Conservation (phyloP, 78 protist genomes). For the Dictyostelium capitatum region DNA sequence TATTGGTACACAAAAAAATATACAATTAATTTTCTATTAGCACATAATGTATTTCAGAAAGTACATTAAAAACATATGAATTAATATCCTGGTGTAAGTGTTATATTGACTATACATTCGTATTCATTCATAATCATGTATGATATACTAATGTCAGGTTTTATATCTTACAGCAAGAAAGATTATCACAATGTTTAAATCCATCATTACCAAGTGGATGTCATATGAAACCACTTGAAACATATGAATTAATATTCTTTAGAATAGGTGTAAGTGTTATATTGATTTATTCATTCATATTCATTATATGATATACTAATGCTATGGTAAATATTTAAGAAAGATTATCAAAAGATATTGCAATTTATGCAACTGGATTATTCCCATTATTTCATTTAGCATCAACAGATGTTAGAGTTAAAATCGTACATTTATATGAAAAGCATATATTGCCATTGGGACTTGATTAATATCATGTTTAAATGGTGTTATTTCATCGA, state of each 20-base stretch:
- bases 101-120: background rate
- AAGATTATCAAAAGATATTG: slow-evolving; percentile 65
- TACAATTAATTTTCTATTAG: slow-evolving; percentile 36
- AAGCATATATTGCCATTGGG: slow-evolving; percentile 60
- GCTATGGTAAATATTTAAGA: slow-evolving; percentile 52
- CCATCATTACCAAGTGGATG: slow-evolving; percentile 86
- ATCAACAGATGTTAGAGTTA: slow-evolving; percentile 74
- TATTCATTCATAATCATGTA: background rate
- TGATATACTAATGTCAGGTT: background rate
- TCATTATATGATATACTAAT: background rate
- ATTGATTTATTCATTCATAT: background rate
- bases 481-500: slow-evolving; percentile 67
- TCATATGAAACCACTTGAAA: slow-evolving; percentile 73
- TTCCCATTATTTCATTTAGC: slow-evolving; percentile 82
- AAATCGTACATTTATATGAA: slow-evolving; percentile 49
- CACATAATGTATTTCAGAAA: slow-evolving; percentile 27
- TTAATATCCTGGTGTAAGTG: slow-evolving; percentile 62
- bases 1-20: slow-evolving; percentile 61
- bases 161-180: too few species aligned
- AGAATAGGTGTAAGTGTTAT: slow-evolving; percentile 62
- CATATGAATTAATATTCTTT: slow-evolving; percentile 68
- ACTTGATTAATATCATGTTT: slow-evolving; percentile 33
- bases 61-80: slow-evolving; percentile 38
- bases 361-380: slow-evolving; percentile 82
- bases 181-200: slow-evolving; percentile 83